Evolutionary conservation across 768 basidiomycete species (phyloP), one percentile per base, ranked within the genome.

Genomic region (Mycena rebaudengoi): DNA sequence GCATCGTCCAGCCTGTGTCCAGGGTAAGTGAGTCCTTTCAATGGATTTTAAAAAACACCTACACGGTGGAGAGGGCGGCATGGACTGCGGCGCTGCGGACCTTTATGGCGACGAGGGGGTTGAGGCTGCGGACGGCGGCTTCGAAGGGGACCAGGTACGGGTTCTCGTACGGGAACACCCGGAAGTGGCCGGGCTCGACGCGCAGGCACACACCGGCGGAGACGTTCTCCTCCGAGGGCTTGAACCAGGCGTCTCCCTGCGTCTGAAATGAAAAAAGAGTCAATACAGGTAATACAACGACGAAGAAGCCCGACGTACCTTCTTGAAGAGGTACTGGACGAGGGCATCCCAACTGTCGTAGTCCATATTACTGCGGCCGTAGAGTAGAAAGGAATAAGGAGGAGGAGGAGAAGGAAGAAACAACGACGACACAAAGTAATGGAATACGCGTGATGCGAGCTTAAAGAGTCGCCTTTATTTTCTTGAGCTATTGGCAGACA

Each of bases 111-210:
- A 95, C 91, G 21, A 93, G 88, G 5, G 95, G 93, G 67, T 96
- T 96, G 62, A 96, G 80, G 32, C 75, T 72, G 21, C 86, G 83
- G 32, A 95, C 83, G 6, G 94, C 93, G 4, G 87, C 89, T 76
- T 95, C 94, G 68, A 96, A 96, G 10, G 92, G 91, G 8, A 84
- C 88, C 33, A 96, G 83, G 70, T 83, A 89, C n/a, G 82, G 83
- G 73, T 94, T 94, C 74, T 95, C 91, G 68, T 94, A 94, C 7
- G 94, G 94, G 71, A 94, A 96, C 35, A 91, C 87, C 28, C 94
- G 86, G 75, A 91, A 94, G 57, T 85, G 82, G 39, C 88, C 88
- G 12, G 85, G 80, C 51, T 88, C 85, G 23, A 91, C 85, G 41
- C 92, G 84, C 21, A 94, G 75, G 71, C 91, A 93, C 65, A 94